These are phyloP conservation scores for Trichothecium sympodiale DNA, from an alignment of 2,329 filamentous ascomycete genomes.

Conservation along the genomic window DNA sequence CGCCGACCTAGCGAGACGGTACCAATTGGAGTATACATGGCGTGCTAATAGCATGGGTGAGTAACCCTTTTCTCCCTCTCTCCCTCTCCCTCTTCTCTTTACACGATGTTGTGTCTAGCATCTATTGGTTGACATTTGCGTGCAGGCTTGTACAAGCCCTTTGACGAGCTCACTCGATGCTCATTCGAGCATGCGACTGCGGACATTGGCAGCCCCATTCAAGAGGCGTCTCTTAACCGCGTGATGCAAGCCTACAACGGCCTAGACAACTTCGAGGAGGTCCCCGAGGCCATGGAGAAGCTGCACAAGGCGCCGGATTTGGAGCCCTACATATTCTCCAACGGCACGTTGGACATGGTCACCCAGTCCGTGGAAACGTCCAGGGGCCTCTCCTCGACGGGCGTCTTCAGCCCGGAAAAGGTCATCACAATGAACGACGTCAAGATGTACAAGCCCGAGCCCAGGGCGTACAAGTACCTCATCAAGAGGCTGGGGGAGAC, in stretches of 20 bases:
- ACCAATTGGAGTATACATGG: conserved; percentile 72
- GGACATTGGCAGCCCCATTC: conserved; percentile 35
- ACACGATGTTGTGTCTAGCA: conserved; percentile 1
- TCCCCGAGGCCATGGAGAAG: conserved; percentile 37
- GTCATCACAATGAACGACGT: too few species aligned
- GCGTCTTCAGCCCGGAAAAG: conserved; percentile 16
- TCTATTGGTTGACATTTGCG: background rate
- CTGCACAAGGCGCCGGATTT: conserved; percentile 29
- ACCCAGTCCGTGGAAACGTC: conserved; percentile 46
- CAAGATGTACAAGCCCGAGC: too few species aligned
- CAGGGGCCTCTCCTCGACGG: conserved; percentile 45
- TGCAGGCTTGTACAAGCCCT: conserved; percentile 37
- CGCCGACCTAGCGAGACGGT: conserved; percentile 52
- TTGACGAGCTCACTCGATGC: conserved; percentile 49
- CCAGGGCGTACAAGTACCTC: too few species aligned
- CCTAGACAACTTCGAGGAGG: conserved; percentile 55
- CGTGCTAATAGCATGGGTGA: conserved; percentile 64
- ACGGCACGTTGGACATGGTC: conserved; percentile 56
- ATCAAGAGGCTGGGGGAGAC: conserved; percentile 6
- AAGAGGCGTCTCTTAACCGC: conserved; percentile 22
- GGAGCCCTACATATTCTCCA: conserved; percentile 56
- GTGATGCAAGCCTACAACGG: conserved; percentile 56
- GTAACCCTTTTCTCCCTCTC: too few species aligned
- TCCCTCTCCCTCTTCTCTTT: too few species aligned
- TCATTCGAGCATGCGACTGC: conserved; percentile 53